Percentiles rank a stretch among this genome's conserved stretches.
Evolutionary conservation across 352 stramenopile genomes (phyloP).

Genomic region (Phytophthora cactorum): DNA sequence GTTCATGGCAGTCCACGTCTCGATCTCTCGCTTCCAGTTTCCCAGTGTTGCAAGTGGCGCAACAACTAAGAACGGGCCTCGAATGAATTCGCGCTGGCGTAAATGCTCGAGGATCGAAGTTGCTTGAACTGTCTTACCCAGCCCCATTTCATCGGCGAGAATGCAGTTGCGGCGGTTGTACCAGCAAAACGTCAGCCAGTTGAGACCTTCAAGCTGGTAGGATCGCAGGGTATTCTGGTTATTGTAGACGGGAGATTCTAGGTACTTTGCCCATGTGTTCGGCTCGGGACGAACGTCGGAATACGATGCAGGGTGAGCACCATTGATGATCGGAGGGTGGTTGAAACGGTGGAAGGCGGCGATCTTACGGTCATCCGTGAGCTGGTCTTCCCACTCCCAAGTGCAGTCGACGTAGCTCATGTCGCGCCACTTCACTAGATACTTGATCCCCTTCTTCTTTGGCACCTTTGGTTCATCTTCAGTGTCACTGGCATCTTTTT

Average conservation of each 20-base stretch:
- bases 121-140: constrained; percentile 93
- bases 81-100: constrained; percentile 90
- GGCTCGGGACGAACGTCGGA: constrained; percentile 83
- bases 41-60: constrained; percentile 97
- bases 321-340: constrained; percentile 85
- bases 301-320: constrained; percentile 82
- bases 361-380: constrained; percentile 92
- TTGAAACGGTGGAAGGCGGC: constrained; percentile 88
- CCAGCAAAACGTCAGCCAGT: constrained; percentile 98
- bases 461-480: constrained; percentile 46
- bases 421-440: constrained; percentile 93
- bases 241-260: constrained; percentile 90
- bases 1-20: constrained; percentile 99
- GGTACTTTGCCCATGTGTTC: constrained; percentile 88
- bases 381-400: constrained; percentile 91
- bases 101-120: constrained; percentile 96
- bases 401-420: constrained; percentile 90
- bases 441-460: constrained; percentile 89
- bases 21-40: constrained; percentile 99
- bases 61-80: constrained; percentile 98
- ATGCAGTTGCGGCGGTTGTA: constrained; percentile 97
- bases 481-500: constrained; percentile 52
- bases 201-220: constrained; percentile 99
- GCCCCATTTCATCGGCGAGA: constrained; percentile 88
- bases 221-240: constrained; percentile 95